Percentiles rank a stretch among this genome's conserved stretches.
These are phyloP conservation scores for Thalassiosira sp. DNA, from an alignment of 352 stramenopile genomes.

Conservation along the genomic window DNA sequence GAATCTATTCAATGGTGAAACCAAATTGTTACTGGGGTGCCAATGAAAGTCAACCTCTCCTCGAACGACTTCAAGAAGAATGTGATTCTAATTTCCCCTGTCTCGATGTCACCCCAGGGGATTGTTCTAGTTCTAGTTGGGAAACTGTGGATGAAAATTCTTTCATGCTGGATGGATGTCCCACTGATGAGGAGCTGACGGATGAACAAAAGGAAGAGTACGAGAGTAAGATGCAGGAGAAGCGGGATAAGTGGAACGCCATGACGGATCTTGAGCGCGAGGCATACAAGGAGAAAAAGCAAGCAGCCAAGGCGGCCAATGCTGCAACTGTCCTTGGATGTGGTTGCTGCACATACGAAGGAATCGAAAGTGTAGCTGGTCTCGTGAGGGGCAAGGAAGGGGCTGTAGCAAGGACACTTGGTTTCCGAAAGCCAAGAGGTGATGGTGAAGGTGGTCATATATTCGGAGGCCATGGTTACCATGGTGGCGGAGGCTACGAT, in stretches of 20 bases:
- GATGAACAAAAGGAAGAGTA: not conserved
- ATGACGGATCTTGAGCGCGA: not conserved
- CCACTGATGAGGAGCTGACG: not conserved
- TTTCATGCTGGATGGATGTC: not conserved
- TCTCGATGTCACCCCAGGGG: not conserved
- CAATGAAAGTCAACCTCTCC: not conserved
- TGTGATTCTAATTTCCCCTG: not conserved
- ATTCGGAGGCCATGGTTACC: no score
- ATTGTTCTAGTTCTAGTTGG: not conserved
- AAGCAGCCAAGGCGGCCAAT: not conserved
- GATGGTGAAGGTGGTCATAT: no score
- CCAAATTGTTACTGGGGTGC: not conserved
- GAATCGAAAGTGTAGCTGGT: not conserved
- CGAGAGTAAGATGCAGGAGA: not conserved
- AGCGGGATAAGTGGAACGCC: not conserved
- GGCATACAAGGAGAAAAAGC: not conserved
- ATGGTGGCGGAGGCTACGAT: no score
- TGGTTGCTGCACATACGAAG: not conserved
- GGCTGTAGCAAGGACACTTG: no score
- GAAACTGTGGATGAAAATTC: not conserved
- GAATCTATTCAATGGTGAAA: not conserved
- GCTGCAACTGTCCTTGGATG: not conserved
- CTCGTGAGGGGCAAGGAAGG: not conserved
- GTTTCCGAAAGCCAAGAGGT: no score
- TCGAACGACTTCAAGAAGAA: not conserved